phyloP scores from a whole-genome alignment of 768 basidiomycete species.

The Amanita pallidorosea region DNA sequence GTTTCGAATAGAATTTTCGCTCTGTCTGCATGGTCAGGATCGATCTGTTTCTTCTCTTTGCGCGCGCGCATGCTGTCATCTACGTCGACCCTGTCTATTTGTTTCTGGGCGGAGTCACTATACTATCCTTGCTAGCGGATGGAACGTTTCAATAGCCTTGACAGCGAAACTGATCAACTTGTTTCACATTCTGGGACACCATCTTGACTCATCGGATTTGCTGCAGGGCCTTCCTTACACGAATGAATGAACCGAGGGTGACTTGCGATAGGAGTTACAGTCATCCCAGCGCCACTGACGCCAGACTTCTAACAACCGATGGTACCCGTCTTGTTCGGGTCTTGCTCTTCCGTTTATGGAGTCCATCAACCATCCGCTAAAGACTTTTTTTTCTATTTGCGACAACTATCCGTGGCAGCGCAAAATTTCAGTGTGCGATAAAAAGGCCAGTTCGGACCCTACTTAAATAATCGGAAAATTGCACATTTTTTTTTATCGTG shows the following conservation, averaged over 20 bases:
- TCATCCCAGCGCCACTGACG: background rate
- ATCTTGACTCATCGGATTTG: background rate
- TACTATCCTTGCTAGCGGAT: background rate
- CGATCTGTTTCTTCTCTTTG: background rate
- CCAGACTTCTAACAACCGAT: background rate
- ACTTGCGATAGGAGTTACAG: background rate
- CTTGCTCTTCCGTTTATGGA: background rate
- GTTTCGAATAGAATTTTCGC: too few relatives aligned
- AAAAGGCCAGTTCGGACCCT: background rate
- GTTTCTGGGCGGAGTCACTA: background rate
- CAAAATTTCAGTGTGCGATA: background rate
- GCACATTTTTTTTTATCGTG: background rate
- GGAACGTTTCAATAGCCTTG: background rate
- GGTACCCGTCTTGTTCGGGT: background rate
- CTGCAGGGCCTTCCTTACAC: background rate
- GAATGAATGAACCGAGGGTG: background rate
- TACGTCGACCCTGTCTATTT: background rate
- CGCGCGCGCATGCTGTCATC: background rate
- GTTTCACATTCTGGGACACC: background rate
- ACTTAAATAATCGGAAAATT: background rate
- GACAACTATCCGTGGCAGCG: background rate
- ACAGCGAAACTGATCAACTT: background rate
- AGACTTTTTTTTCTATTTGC: background rate
- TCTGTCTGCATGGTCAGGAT: too few relatives aligned
- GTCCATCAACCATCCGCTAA: background rate